Evolutionary conservation across 331 rosid genomes (phyloP).

Genomic region (Pyracantha coccinea): DNA sequence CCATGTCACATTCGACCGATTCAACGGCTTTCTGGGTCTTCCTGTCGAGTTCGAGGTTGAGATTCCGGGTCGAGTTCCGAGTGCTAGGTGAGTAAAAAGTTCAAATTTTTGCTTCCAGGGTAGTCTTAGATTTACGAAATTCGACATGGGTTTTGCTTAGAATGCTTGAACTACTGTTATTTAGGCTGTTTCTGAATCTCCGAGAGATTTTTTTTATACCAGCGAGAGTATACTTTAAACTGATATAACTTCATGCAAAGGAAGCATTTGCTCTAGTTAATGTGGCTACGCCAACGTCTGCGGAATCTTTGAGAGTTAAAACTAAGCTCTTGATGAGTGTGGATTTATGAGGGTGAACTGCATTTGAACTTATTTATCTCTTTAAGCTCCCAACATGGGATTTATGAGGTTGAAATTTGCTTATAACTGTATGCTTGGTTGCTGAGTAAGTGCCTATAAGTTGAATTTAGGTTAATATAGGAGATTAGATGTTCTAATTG

Average conservation of each 20-base stretch:
- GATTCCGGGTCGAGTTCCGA: constrained; percentile 91
- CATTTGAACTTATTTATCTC: neutral
- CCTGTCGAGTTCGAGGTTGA: constrained; percentile 76
- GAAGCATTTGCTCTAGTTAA: too few relatives aligned
- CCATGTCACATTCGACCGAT: constrained; percentile 92
- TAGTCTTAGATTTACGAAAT: neutral
- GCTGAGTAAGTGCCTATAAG: neutral
- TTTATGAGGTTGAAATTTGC: neutral
- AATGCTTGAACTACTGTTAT: neutral
- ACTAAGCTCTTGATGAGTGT: neutral
- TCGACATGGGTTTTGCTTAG: constrained; percentile 21
- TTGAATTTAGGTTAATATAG: neutral
- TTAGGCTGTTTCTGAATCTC: neutral
- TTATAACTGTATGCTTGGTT: neutral
- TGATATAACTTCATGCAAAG: too few relatives aligned
- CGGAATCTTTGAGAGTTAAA: neutral
- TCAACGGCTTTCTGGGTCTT: constrained; percentile 89
- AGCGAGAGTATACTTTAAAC: too few relatives aligned
- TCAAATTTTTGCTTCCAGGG: neutral
- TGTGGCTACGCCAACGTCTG: too few relatives aligned
- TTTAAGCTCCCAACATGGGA: neutral
- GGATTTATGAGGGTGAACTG: neutral
- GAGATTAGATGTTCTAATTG: neutral
- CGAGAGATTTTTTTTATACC: neutral
- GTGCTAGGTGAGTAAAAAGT: constrained; percentile 65